These are phyloP conservation scores for Phytophthora crassamura DNA, from an alignment of 352 stramenopile genomes.

Conservation along the genomic window DNA sequence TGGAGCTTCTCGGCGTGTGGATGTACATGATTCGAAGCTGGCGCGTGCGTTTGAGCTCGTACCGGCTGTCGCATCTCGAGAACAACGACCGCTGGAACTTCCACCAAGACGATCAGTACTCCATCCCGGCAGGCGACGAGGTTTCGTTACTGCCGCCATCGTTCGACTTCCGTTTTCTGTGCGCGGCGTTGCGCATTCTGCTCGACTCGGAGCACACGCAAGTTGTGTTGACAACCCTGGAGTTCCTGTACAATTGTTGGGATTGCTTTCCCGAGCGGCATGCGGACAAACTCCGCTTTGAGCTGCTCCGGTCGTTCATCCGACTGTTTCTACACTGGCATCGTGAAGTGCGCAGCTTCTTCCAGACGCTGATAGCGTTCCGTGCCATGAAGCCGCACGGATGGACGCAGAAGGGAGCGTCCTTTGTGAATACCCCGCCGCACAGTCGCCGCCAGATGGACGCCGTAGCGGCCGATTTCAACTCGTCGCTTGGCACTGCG, in stretches of 20 bases:
- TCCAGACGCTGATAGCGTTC: slow-evolving; percentile 87
- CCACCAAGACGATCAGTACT: slow-evolving; percentile 90
- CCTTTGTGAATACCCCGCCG: slow-evolving; percentile 87
- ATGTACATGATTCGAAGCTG: slow-evolving; percentile 94
- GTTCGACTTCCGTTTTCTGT: slow-evolving; percentile 90
- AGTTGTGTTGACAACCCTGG: slow-evolving; percentile 85
- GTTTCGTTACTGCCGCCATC: slow-evolving; percentile 85
- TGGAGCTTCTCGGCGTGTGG: slow-evolving; percentile 89
- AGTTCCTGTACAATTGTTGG: slow-evolving; percentile 92
- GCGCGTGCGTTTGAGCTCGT: slow-evolving; percentile 86
- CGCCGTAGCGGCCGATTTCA: slow-evolving; percentile 88
- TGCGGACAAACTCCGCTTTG: slow-evolving; percentile 86
- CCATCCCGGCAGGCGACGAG: slow-evolving; percentile 86
- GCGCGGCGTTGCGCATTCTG: slow-evolving; percentile 79
- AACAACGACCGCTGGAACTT: slow-evolving; percentile 93
- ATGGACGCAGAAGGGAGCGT: slow-evolving; percentile 87
- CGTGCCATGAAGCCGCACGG: slow-evolving; percentile 86
- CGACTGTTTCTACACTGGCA: slow-evolving; percentile 90
- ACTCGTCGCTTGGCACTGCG: slow-evolving; percentile 79
- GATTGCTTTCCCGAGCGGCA: slow-evolving; percentile 90
- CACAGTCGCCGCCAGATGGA: slow-evolving; percentile 89
- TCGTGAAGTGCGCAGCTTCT: slow-evolving; percentile 88
- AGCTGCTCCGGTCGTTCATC: slow-evolving; percentile 80
- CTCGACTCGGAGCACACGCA: slow-evolving; percentile 87
- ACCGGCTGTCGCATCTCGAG: slow-evolving; percentile 87